These are phyloP conservation scores for Cornus florida DNA, from an alignment of 148 eudicot genomes.

Conservation along the genomic window DNA sequence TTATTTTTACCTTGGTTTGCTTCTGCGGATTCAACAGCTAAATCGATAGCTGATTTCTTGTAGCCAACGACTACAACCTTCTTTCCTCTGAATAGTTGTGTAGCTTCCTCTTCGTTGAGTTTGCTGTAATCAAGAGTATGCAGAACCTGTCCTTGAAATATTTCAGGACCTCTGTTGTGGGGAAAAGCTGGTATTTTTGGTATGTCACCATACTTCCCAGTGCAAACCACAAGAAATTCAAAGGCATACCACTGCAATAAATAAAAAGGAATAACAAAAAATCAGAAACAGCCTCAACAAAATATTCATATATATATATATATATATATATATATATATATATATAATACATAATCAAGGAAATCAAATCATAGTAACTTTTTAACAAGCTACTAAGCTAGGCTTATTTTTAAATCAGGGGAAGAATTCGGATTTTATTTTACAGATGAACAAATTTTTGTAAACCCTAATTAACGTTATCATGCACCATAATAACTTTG, in stretches of 20 bases:
- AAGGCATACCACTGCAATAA: slow-evolving; percentile 62
- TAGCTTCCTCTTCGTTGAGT: slow-evolving; percentile 53
- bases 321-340: too few species aligned
- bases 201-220: slow-evolving; percentile 83
- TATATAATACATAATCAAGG: too few species aligned
- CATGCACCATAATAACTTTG: too few species aligned
- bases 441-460: too few species aligned
- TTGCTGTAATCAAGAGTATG: slow-evolving; percentile 91
- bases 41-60: slow-evolving; percentile 92
- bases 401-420: too few species aligned
- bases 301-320: too few species aligned
- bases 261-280: neutral
- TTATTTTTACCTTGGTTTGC: slow-evolving; percentile 67
- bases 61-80: slow-evolving; percentile 84
- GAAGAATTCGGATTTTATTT: too few species aligned
- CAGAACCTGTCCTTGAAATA: slow-evolving; percentile 73
- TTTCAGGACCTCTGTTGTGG: slow-evolving; percentile 71
- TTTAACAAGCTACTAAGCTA: too few species aligned
- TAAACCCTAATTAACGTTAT: too few species aligned
- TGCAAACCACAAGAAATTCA: slow-evolving; percentile 81
- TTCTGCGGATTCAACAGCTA: slow-evolving; percentile 88
- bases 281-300: neutral
- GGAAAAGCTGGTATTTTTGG: slow-evolving; percentile 70
- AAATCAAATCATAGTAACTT: too few species aligned
- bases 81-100: slow-evolving; percentile 57